Conservation (phyloP, 306 rosid species). For the Quercus glauca region DNA sequence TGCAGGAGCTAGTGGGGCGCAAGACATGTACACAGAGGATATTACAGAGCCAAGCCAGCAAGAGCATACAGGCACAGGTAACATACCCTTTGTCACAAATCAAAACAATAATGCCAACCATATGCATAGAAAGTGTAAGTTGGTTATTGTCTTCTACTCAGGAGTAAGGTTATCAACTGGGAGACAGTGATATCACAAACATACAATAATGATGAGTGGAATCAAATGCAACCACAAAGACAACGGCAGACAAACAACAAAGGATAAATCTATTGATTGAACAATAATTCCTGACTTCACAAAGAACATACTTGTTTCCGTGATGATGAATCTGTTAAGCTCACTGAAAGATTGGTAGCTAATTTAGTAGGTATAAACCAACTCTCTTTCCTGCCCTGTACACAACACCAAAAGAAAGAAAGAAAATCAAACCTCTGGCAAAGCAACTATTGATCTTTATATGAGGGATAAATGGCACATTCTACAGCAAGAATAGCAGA, state of each 20-base stretch:
- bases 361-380: conserved; percentile 96
- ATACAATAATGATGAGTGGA: conserved; percentile 17
- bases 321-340: conserved; percentile 81
- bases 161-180: neutral
- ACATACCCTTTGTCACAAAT: neutral
- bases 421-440: neutral
- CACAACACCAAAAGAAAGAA: conserved; percentile 14
- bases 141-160: neutral
- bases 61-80: neutral
- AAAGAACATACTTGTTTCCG: conserved; percentile 61
- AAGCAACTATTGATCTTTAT: conserved; percentile 24
- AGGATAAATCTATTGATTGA: neutral
- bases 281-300: neutral
- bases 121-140: neutral
- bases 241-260: neutral
- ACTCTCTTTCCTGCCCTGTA: conserved; percentile 89
- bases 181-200: neutral
- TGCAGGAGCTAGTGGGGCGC: neutral
- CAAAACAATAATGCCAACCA: neutral
- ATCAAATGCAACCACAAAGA: conserved; percentile 6
- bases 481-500: conserved; percentile 21
- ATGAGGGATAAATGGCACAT: conserved; percentile 12
- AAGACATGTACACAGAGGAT: neutral
- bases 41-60: neutral
- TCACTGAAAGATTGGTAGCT: conserved; percentile 92